A percentile compares a stretch with the other conserved stretches of the same genome.
Evolutionary conservation across 2,329 filamentous ascomycete species (phyloP).

Genomic region (Capronia epimyces): DNA sequence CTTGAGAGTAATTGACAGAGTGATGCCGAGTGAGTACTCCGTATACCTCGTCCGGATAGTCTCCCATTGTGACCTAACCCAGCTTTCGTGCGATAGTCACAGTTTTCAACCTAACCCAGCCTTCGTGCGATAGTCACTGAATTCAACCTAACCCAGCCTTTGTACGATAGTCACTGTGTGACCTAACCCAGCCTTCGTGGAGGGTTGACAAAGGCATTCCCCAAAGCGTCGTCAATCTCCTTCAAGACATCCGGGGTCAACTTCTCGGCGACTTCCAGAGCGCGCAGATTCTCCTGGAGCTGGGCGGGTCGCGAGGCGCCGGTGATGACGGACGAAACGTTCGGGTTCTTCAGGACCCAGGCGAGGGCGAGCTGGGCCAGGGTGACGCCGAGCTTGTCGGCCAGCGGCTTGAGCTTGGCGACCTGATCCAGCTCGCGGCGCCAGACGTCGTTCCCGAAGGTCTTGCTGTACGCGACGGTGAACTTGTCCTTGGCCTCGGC

Average conservation of each 20-base stretch:
- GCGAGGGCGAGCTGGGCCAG: conserved; percentile 55
- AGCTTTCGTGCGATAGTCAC: no score
- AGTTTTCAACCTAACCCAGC: no score
- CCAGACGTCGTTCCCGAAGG: conserved; percentile 41
- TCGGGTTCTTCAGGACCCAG: conserved; percentile 55
- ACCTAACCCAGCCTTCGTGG: no score
- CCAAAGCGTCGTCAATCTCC: conserved; percentile 42
- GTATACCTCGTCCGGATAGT: no score
- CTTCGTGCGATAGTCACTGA: no score
- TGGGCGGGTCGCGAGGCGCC: conserved; percentile 42
- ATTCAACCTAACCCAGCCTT: no score
- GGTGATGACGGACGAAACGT: conserved; percentile 44
- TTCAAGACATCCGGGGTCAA: conserved; percentile 42
- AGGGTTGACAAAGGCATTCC: conserved; percentile 22
- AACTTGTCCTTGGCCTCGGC: conserved; percentile 54
- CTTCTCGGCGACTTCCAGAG: conserved; percentile 41
- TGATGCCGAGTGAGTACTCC: no score
- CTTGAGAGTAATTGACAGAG: no score
- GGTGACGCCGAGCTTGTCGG: conserved; percentile 59
- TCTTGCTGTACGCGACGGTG: conserved; percentile 44
- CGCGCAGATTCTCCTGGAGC: conserved; percentile 39
- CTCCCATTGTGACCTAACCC: no score
- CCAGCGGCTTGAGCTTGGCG: conserved; percentile 52
- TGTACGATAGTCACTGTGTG: no score
- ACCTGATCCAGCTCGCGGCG: conserved; percentile 52